These are phyloP conservation scores for Microbotryum lychnidis-dioicae DNA, from an alignment of 1,284 basidiomycete species.

Conservation along the genomic window DNA sequence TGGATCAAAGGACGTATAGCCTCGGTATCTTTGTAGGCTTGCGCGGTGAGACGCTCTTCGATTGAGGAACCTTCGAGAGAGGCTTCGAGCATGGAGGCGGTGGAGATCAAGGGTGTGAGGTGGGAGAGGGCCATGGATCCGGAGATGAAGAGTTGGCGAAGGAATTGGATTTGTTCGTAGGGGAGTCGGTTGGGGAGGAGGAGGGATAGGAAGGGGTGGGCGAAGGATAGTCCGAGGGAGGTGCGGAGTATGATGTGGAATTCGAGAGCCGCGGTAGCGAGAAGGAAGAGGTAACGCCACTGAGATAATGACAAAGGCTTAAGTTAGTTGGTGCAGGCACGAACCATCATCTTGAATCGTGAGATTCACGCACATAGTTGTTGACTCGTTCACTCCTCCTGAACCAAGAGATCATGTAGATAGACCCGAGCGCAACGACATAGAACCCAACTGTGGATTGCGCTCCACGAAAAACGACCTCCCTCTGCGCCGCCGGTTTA, in stretches of 20 bases:
- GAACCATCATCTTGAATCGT: too few relatives aligned
- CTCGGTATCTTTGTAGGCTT: too few relatives aligned
- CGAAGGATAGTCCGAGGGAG: slow-evolving; percentile 18
- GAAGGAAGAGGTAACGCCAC: slow-evolving; percentile 55
- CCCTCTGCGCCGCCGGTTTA: slow-evolving; percentile 21
- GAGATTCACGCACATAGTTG: slow-evolving; percentile 18
- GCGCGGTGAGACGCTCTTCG: too few relatives aligned
- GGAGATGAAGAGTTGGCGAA: slow-evolving; percentile 68
- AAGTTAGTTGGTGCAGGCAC: too few relatives aligned
- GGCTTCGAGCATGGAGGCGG: slow-evolving; percentile 30
- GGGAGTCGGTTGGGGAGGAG: slow-evolving; percentile 22
- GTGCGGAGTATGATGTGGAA: slow-evolving; percentile 17
- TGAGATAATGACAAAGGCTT: slow-evolving; percentile 47
- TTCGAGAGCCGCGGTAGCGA: slow-evolving; percentile 15
- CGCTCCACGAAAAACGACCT: slow-evolving; percentile 26
- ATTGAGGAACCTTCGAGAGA: too few relatives aligned
- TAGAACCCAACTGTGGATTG: slow-evolving; percentile 20
- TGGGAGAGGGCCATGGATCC: slow-evolving; percentile 59
- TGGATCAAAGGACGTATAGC: too few relatives aligned
- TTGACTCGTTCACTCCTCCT: slow-evolving; percentile 31
- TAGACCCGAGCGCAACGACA: slow-evolving; percentile 16
- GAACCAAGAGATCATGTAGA: slow-evolving; percentile 24
- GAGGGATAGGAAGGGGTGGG: slow-evolving; percentile 22
- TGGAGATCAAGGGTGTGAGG: slow-evolving; percentile 57
- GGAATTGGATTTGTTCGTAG: slow-evolving; percentile 62